Percentiles rank a stretch among this genome's conserved stretches.
These are phyloP conservation scores for Cardamine occulta DNA, from an alignment of 345 rosid species.

Conservation along the genomic window DNA sequence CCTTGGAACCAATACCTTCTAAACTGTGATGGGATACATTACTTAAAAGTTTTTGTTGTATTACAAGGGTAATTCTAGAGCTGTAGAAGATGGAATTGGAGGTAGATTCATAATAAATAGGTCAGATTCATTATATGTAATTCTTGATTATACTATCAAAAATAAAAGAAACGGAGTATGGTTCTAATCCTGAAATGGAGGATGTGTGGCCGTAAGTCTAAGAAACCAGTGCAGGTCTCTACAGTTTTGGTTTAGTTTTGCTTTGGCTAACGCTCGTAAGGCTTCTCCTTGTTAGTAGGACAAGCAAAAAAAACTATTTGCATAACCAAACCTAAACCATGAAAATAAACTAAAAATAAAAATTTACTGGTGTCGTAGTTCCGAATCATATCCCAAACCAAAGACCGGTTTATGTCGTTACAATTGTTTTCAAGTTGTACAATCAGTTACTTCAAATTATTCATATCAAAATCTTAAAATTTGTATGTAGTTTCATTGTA, in stretches of 20 bases:
- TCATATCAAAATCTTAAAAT: neutral
- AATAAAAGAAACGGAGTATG: constrained; percentile 11
- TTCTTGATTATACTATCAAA: neutral
- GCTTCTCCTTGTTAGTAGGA: neutral
- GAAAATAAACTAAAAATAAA: neutral
- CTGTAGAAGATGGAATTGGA: constrained; percentile 18
- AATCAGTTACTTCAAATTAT: neutral
- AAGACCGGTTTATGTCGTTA: neutral
- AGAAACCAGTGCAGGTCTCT: neutral
- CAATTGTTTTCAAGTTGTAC: neutral
- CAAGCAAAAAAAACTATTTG: neutral
- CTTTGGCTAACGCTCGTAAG: neutral
- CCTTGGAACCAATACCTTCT: constrained; percentile 42
- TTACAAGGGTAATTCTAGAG: neutral
- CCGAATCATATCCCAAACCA: neutral
- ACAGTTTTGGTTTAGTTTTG: neutral
- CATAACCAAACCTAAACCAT: neutral
- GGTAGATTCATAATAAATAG: constrained; percentile 9
- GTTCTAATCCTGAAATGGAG: neutral
- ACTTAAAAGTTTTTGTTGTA: constrained; percentile 9
- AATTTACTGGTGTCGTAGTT: neutral
- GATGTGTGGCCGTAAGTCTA: neutral
- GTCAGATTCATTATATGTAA: constrained; percentile 4
- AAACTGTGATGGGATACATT: constrained; percentile 28
- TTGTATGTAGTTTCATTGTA: neutral